Conservation (phyloP, 768 basidiomycete genomes). For the Lentinula raphanica region DNA sequence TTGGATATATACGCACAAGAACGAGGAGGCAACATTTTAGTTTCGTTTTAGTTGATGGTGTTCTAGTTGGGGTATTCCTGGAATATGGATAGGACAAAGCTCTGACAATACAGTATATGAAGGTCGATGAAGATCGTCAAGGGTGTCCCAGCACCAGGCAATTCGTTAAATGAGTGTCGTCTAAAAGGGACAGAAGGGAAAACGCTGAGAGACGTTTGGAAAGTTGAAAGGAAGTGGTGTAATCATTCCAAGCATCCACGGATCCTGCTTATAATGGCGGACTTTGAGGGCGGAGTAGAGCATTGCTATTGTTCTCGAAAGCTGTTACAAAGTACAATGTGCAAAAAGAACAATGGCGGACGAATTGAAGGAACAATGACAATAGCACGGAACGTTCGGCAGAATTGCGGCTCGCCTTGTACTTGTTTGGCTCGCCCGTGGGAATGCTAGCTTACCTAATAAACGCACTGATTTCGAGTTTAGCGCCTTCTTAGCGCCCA, state of each 20-base stretch:
- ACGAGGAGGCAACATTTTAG: slow-evolving; percentile 37
- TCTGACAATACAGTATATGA: not conserved
- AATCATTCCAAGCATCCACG: no score
- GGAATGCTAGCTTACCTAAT: no score
- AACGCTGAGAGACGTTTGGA: not conserved
- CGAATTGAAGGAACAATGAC: not conserved
- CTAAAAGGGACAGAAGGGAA: not conserved
- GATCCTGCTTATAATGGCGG: not conserved
- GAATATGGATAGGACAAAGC: not conserved
- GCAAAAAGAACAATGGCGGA: slow-evolving; percentile 5
- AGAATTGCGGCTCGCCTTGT: not conserved
- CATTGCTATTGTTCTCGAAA: not conserved
- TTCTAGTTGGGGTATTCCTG: not conserved
- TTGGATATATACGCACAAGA: slow-evolving; percentile 47
- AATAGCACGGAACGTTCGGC: not conserved
- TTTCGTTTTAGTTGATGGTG: not conserved
- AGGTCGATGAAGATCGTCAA: slow-evolving; percentile 3
- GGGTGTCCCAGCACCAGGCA: slow-evolving; percentile 10
- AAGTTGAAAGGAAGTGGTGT: not conserved
- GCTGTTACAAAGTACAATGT: not conserved
- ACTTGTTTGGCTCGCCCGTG: not conserved
- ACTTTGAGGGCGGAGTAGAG: not conserved
- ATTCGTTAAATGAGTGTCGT: slow-evolving; percentile 1
- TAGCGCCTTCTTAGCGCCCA: no score
- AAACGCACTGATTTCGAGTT: no score